phyloP scores from a whole-genome alignment of 2,329 filamentous ascomycete genomes.

The Albifimbria verrucaria region DNA sequence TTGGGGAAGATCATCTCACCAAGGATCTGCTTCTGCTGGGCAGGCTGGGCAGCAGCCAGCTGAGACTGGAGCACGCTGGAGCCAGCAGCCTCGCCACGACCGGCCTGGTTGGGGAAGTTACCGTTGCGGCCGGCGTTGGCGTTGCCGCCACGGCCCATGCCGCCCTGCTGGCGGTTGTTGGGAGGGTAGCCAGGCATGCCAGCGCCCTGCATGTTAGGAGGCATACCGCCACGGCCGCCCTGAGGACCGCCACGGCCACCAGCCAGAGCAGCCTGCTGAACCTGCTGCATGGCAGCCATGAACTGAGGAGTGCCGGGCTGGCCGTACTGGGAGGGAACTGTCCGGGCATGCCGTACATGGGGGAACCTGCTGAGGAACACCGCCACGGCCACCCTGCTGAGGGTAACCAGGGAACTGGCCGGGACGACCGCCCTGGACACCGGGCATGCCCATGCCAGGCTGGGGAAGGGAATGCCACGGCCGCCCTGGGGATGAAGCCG shows the following conservation, averaged over 20 bases:
- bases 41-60: slow-evolving; percentile 53
- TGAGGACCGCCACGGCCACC: slow-evolving; percentile 63
- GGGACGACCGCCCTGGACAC: slow-evolving; percentile 76
- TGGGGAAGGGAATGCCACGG: slow-evolving; percentile 65
- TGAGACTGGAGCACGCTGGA: slow-evolving; percentile 51
- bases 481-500: slow-evolving; percentile 63
- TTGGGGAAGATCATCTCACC: slow-evolving; percentile 98
- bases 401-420: slow-evolving; percentile 83
- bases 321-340: slow-evolving; percentile 80
- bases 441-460: slow-evolving; percentile 62
- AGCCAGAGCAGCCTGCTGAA: slow-evolving; percentile 57
- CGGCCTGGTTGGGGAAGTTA: slow-evolving; percentile 45
- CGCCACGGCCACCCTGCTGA: slow-evolving; percentile 85
- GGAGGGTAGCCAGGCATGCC: slow-evolving; percentile 57
- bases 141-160: slow-evolving; percentile 42
- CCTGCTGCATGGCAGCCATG: slow-evolving; percentile 80
- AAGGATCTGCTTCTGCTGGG: slow-evolving; percentile 97
- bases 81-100: slow-evolving; percentile 37
- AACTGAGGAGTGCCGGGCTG: slow-evolving; percentile 78
- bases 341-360: slow-evolving; percentile 76
- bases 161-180: slow-evolving; percentile 51
- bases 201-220: slow-evolving; percentile 52
- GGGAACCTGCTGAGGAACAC: slow-evolving; percentile 84
- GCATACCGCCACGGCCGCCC: slow-evolving; percentile 71
- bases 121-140: slow-evolving; percentile 38